A percentile compares a stretch with the other conserved stretches of the same genome.
Conservation (phyloP, 768 basidiomycete species). For the Cystofilobasidium ferigula region DNA sequence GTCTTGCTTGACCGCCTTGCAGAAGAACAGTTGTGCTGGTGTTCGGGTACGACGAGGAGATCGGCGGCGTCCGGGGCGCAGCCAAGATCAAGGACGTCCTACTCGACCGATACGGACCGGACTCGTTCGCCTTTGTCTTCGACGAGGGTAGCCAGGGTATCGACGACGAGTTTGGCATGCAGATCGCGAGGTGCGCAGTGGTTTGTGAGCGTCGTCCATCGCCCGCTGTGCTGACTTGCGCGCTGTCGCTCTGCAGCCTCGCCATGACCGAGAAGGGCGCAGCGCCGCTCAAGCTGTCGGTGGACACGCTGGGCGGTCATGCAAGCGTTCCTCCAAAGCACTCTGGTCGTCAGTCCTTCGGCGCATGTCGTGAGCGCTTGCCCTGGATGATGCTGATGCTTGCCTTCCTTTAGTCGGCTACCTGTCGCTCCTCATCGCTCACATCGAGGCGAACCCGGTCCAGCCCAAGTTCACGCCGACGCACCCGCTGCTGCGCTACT, state of each 20-base stretch:
- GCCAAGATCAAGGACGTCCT: not conserved
- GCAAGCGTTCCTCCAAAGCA: not conserved
- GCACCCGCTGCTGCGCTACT: not conserved
- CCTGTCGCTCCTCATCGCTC: not conserved
- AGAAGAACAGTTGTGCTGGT: constrained; percentile 1
- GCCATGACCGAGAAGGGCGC: constrained; percentile 7
- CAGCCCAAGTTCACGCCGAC: constrained; percentile 1
- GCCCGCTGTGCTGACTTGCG: too few relatives aligned
- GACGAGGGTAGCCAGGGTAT: constrained; percentile 3
- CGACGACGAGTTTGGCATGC: constrained; percentile 3
- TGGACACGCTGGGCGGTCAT: not conserved
- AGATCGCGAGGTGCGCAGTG: not conserved
- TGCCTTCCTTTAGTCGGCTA: not conserved
- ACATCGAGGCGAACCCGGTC: constrained; percentile 1
- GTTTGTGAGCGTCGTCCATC: too few relatives aligned
- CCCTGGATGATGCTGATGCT: not conserved
- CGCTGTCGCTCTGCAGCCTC: not conserved
- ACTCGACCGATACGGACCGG: not conserved
- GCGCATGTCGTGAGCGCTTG: too few relatives aligned
- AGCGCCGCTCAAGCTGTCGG: not conserved
- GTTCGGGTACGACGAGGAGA: constrained; percentile 5
- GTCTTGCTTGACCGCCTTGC: too few relatives aligned
- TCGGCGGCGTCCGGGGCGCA: not conserved
- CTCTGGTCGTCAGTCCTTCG: not conserved
- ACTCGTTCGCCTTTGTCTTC: constrained; percentile 1